Evolutionary conservation across 768 basidiomycete species (phyloP).

Genomic region (Nevesoporus exiguus): DNA sequence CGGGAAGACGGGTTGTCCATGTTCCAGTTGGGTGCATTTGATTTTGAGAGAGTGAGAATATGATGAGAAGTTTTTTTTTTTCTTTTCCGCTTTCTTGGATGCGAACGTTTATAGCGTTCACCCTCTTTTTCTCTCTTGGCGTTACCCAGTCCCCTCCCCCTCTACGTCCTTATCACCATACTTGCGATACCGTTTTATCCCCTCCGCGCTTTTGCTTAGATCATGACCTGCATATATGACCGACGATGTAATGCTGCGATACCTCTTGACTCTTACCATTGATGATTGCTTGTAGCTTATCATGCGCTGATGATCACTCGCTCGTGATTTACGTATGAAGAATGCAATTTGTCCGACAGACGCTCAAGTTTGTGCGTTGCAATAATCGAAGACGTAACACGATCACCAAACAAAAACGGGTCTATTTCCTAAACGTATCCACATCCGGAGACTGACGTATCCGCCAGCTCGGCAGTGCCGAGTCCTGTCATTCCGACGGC

Average conservation of each 20-base stretch:
- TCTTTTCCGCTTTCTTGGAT: neutral
- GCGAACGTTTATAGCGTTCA: neutral
- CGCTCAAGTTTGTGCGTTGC: no score
- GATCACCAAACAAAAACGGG: no score
- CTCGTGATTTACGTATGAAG: neutral
- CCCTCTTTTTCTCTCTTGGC: constrained; percentile 5
- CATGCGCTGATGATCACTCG: no score
- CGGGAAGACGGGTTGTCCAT: constrained; percentile 7
- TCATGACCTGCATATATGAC: constrained; percentile 1
- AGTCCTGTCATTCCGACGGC: neutral
- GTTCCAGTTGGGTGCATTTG: constrained; percentile 18
- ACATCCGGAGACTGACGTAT: no score
- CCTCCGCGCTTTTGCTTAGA: neutral
- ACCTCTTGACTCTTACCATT: neutral
- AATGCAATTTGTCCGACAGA: no score
- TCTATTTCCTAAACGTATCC: no score
- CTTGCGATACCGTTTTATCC: constrained; percentile 14
- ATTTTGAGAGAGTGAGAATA: constrained; percentile 19
- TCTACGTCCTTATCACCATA: neutral
- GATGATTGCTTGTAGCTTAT: neutral
- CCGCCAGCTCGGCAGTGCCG: no score
- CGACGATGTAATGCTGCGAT: constrained; percentile 13
- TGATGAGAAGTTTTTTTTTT: neutral
- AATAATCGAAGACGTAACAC: no score
- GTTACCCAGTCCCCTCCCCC: constrained; percentile 2